A percentile compares a stretch with the other conserved stretches of the same genome.
Evolutionary conservation across 176 grass and related monocot genomes (phyloP).

Genomic region (Avena sativa): DNA sequence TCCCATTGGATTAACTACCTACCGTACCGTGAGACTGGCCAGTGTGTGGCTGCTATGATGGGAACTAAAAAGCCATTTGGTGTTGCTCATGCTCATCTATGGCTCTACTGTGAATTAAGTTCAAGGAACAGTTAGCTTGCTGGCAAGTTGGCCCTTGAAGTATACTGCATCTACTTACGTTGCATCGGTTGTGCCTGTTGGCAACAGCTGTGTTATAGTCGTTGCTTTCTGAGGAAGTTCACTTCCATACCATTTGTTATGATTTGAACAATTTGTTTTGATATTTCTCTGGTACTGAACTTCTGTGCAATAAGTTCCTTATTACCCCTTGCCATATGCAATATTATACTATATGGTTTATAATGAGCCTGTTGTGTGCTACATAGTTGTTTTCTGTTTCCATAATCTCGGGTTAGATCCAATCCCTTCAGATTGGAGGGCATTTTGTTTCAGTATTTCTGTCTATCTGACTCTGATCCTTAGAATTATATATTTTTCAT

Average conservation of each 20-base stretch:
- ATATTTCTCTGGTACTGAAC: conserved; percentile 15
- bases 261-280: conserved; percentile 40
- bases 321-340: not conserved
- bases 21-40: conserved; percentile 30
- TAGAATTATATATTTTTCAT: not conserved
- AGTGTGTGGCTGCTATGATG: conserved; percentile 26
- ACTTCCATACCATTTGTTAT: conserved; percentile 15
- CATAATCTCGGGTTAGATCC: not conserved
- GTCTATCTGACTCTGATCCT: not conserved
- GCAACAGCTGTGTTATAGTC: not conserved
- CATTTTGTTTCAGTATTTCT: not conserved
- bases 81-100: conserved; percentile 43
- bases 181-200: conserved; percentile 17
- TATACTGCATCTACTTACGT: conserved; percentile 23
- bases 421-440: not conserved
- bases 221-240: conserved; percentile 1
- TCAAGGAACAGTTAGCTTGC: conserved; percentile 28
- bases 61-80: conserved; percentile 34
- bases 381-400: not conserved
- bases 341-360: conserved; percentile 2
- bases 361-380: not conserved
- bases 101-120: conserved; percentile 46
- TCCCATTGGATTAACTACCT: conserved; percentile 37
- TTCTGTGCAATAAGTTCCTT: conserved; percentile 7
- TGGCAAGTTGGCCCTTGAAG: conserved; percentile 23